phyloP scores from a whole-genome alignment of 192 early-diverging fungal genomes.

The Umbelopsis sp. region DNA sequence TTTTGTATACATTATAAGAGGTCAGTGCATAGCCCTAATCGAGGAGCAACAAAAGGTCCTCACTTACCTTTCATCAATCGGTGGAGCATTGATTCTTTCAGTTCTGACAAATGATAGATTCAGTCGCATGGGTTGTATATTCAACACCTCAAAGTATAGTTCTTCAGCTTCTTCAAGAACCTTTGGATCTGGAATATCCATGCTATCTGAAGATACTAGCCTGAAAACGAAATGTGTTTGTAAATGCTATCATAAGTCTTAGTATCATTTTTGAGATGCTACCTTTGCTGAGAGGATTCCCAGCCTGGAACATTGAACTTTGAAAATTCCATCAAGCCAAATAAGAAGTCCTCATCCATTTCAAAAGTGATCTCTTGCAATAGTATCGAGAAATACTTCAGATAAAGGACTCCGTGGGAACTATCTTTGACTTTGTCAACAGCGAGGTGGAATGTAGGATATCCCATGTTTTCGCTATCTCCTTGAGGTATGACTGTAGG shows the following conservation, averaged over 20 bases:
- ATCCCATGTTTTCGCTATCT: constrained; percentile 40
- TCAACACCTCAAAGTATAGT: constrained; percentile 86
- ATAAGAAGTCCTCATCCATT: constrained; percentile 85
- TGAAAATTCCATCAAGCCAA: constrained; percentile 74
- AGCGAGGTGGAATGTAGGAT: constrained; percentile 60
- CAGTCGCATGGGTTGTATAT: constrained; percentile 83
- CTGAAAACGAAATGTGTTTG: background rate
- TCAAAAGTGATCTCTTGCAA: constrained; percentile 87
- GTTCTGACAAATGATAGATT: constrained; percentile 86
- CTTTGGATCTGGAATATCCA: constrained; percentile 57
- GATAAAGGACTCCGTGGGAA: constrained; percentile 84
- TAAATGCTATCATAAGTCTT: background rate
- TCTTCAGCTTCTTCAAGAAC: constrained; percentile 58
- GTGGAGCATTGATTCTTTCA: constrained; percentile 41
- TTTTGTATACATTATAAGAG: constrained; percentile 14
- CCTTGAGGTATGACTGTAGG: constrained; percentile 76
- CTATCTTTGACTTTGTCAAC: constrained; percentile 79
- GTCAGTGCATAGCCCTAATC: background rate
- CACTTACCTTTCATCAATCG: constrained; percentile 58
- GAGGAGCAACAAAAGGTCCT: background rate
- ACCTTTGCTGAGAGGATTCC: background rate
- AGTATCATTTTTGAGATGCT: background rate
- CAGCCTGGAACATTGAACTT: constrained; percentile 52
- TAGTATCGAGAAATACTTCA: constrained; percentile 77
- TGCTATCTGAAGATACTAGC: background rate